A percentile compares a stretch with the other conserved stretches of the same genome.
phyloP scores from a whole-genome alignment of 257 asterid species.

The Buddleja alternifolia region DNA sequence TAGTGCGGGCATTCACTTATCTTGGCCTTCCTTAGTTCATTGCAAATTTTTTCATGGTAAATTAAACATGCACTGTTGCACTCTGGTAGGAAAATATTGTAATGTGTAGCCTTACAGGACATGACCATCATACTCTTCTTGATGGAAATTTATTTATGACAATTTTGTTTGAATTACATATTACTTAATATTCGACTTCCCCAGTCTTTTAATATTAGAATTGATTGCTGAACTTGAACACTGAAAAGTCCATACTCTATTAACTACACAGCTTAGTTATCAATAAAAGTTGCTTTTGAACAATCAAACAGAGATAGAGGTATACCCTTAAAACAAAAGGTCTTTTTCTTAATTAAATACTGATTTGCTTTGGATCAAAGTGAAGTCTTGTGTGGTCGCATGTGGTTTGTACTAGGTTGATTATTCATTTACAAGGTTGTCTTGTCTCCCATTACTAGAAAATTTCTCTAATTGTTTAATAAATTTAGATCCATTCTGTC shows the following conservation, averaged over 20 bases:
- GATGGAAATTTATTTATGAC: background rate
- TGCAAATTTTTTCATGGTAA: background rate
- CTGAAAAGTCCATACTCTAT: background rate
- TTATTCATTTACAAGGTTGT: slow-evolving; percentile 8
- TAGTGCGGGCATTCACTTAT: background rate
- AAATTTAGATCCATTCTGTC: background rate
- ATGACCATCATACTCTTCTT: background rate
- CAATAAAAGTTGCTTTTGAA: too few species aligned
- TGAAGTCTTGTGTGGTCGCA: slow-evolving; percentile 4
- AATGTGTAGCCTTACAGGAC: too few species aligned
- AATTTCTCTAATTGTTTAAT: background rate
- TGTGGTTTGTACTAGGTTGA: slow-evolving; percentile 13
- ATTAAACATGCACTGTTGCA: background rate
- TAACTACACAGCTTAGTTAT: too few species aligned
- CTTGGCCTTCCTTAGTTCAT: background rate
- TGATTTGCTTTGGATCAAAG: slow-evolving; percentile 3
- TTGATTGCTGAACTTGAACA: background rate
- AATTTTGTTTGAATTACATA: background rate
- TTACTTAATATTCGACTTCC: background rate
- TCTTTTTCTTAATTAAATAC: too few species aligned
- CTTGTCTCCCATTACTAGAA: slow-evolving; percentile 10
- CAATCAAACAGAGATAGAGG: background rate
- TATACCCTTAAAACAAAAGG: too few species aligned
- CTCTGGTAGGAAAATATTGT: background rate
- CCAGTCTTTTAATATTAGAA: background rate